Conservation (phyloP, 169 alveolate species). For the Plasmodium blacklocki region DNA sequence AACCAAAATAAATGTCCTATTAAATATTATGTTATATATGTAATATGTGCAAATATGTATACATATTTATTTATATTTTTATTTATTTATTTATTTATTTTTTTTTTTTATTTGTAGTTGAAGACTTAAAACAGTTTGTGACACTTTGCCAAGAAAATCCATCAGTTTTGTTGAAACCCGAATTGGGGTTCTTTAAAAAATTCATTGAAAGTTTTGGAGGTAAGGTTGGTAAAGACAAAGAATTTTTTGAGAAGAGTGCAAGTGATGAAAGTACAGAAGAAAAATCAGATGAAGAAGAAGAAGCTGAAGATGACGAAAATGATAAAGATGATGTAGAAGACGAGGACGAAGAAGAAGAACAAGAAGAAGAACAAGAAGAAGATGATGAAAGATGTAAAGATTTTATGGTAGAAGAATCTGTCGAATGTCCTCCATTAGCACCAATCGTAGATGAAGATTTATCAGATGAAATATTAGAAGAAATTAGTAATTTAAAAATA, state of each 20-base stretch:
- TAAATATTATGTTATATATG: too few species aligned
- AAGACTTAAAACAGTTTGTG: constrained; percentile 83
- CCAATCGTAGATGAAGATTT: constrained; percentile 81
- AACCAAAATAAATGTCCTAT: too few species aligned
- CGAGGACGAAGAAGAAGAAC: constrained; percentile 69
- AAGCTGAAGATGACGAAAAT: constrained; percentile 50
- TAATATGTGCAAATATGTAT: background rate
- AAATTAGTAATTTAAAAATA: constrained; percentile 79
- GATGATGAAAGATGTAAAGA: constrained; percentile 60
- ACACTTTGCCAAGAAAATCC: constrained; percentile 78
- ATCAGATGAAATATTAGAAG: constrained; percentile 79
- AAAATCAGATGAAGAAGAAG: constrained; percentile 53
- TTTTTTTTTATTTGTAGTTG: constrained; percentile 69
- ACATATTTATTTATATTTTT: background rate
- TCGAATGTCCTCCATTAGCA: constrained; percentile 82
- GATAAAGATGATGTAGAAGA: constrained; percentile 64
- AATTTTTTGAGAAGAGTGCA: constrained; percentile 30
- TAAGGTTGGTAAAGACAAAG: constrained; percentile 54
- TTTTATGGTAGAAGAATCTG: constrained; percentile 78
- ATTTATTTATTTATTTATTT: background rate
- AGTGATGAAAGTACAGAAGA: constrained; percentile 72
- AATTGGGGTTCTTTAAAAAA: constrained; percentile 79
- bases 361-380: constrained; percentile 61
- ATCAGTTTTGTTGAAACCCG: constrained; percentile 79
- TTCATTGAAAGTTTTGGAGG: constrained; percentile 81